Evolutionary conservation across 805 yeast species (phyloP), one percentile per base, ranked within the genome.

Genomic region (Debaryomyces prosopidis): DNA sequence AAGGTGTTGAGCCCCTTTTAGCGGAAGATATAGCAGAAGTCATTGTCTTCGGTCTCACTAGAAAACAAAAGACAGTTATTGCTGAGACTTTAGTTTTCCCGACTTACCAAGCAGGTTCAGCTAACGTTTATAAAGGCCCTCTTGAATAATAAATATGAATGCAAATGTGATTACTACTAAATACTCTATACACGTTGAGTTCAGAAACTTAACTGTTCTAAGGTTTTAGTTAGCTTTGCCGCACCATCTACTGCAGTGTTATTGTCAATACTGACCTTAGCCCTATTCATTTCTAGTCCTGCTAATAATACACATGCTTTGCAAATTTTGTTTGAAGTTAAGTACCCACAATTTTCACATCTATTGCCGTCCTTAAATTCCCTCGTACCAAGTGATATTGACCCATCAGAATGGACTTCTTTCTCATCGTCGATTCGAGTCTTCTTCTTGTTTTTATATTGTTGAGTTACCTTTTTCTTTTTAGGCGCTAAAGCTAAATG

Each of bases 291-390:
- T 55, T 91, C 94, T 44, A 94, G 75, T 0, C 97, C 97, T 48
- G 88, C 91, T 40, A 94, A 66, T 23, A 94, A 69, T 43, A 87
- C 79, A 65, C 99, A 94, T 0, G 99, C 99, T 67, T 94, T 94
- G 68, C 99, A 94, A 5, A 90, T 79, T 57, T 70, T 77, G 62
- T 94, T 94, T 51, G 91, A 86, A 0, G 98, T 89, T 32, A 94
- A 68, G 60, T 92, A 94, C 0, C 97, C 97, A 69, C 99, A 94
- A 49, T 82, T 83, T 51, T 84, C 87, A 69, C 99, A 94, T 47
- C 82, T 61, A 53, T 84, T 85, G 3, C 89, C 90, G 58, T 85
- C 89, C 16, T 71, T 71, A 49, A 71, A 75, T 12, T 60, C 68
- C 23, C 48, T 53, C 15, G 55, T 60, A 1, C 55, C 50, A 28